Conservation (phyloP, 2,329 filamentous ascomycete genomes). For the Tolypocladium inflatum region DNA sequence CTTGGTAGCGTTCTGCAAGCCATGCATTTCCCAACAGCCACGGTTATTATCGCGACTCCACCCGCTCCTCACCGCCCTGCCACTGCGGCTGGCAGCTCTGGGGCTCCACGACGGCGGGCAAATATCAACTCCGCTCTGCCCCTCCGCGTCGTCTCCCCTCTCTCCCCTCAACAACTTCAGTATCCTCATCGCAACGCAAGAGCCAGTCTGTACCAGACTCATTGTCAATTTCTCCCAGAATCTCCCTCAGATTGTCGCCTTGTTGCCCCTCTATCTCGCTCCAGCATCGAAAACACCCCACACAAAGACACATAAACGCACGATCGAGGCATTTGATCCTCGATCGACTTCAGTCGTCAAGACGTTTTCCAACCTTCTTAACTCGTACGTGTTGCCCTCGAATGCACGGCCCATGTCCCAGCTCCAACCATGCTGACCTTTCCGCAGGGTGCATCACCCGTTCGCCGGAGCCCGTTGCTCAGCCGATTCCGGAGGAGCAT, state of each 20-base stretch:
- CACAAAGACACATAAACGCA: constrained; percentile 9
- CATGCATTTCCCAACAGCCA: background rate
- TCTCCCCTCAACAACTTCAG: background rate
- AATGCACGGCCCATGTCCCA: background rate
- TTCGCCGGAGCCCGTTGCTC: constrained; percentile 95
- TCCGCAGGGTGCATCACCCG: constrained; percentile 75
- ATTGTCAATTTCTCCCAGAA: background rate
- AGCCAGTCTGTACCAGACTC: background rate
- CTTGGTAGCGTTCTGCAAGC: background rate
- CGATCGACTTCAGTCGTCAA: constrained; percentile 62
- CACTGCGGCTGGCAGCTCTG: background rate
- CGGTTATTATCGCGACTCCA: background rate
- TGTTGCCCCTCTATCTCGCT: background rate
- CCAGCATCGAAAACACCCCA: background rate
- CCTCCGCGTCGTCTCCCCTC: background rate
- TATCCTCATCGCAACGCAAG: background rate
- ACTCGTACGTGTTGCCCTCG: constrained; percentile 62
- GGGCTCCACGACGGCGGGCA: background rate
- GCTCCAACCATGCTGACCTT: constrained; percentile 13
- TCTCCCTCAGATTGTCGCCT: background rate
- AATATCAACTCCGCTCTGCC: background rate
- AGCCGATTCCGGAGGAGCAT: constrained; percentile 76
- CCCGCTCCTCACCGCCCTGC: background rate
- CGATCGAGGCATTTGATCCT: constrained; percentile 40
- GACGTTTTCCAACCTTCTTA: constrained; percentile 97